These are phyloP conservation scores for Cladosporium oxysporum DNA, from an alignment of 2,329 filamentous ascomycete genomes.

Conservation along the genomic window DNA sequence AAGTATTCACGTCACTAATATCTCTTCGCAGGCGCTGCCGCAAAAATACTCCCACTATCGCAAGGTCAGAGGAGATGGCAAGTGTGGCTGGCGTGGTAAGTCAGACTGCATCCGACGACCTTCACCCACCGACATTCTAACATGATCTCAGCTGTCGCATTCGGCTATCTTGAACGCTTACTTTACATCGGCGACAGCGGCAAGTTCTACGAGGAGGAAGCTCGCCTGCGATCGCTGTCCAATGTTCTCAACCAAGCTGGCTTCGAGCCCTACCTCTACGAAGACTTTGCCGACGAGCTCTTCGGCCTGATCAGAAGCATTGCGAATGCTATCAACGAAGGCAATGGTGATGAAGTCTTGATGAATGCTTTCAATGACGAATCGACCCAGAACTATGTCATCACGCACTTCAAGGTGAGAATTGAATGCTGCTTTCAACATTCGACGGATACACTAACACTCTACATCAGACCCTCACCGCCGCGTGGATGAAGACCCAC, in stretches of 20 bases:
- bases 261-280: conserved; percentile 68
- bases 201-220: conserved; percentile 69
- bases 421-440: neutral
- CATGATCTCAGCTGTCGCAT: conserved; percentile 71
- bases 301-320: conserved; percentile 68
- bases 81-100: conserved; percentile 97
- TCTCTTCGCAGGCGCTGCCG: conserved; percentile 65
- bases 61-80: conserved; percentile 85
- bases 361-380: conserved; percentile 69
- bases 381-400: conserved; percentile 68
- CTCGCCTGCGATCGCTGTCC: conserved; percentile 70
- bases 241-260: conserved; percentile 70
- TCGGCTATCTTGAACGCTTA: conserved; percentile 88
- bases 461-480: conserved; percentile 68
- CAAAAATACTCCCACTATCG: conserved; percentile 86
- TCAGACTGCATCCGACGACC: conserved; percentile 7
- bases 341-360: conserved; percentile 50
- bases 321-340: conserved; percentile 55
- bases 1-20: neutral
- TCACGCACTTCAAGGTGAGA: conserved; percentile 73
- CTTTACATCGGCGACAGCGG: conserved; percentile 65
- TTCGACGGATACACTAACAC: conserved; percentile 5
- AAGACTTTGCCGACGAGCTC: conserved; percentile 81
- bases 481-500: conserved; percentile 79
- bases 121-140: conserved; percentile 35